These are phyloP conservation scores for Onygenales sp. DNA, from an alignment of 2,329 filamentous ascomycete species.

Conservation along the genomic window DNA sequence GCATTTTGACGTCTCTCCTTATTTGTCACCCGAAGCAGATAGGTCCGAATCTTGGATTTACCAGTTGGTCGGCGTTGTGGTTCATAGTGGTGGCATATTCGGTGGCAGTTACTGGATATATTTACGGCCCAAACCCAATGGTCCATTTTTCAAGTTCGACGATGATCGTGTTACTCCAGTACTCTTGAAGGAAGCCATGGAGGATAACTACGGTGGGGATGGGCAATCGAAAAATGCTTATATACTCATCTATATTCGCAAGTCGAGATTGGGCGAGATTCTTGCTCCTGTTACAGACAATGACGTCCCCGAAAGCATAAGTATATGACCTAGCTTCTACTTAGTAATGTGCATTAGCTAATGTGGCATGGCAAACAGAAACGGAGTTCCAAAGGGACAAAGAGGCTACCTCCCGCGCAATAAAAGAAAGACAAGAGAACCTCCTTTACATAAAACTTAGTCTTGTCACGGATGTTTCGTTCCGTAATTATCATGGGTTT, in stretches of 20 bases:
- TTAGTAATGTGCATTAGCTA: no score
- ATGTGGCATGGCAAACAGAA: background rate
- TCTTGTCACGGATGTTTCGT: background rate
- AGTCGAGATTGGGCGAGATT: constrained; percentile 4
- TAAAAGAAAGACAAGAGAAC: background rate
- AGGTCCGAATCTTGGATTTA: constrained; percentile 7
- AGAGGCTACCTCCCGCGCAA: background rate
- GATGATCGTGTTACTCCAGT: constrained; percentile 6
- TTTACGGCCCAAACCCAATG: background rate
- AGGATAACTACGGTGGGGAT: constrained; percentile 6
- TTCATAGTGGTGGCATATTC: constrained; percentile 5
- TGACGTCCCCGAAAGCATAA: constrained; percentile 1
- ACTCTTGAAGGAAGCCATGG: constrained; percentile 3
- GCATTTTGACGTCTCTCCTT: constrained; percentile 14
- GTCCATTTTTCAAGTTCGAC: constrained; percentile 7
- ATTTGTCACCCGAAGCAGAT: constrained; percentile 3
- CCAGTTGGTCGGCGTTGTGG: constrained; percentile 3
- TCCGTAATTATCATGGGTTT: background rate
- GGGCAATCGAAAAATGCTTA: constrained; percentile 4
- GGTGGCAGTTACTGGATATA: constrained; percentile 4
- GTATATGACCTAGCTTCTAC: background rate
- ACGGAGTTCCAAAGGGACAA: background rate
- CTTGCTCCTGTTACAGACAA: constrained; percentile 1
- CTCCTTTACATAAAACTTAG: background rate
- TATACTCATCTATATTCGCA: constrained; percentile 7